Evolutionary conservation across 2,329 filamentous ascomycete genomes (phyloP).

Genomic region (Calonectria pseudoturangicola): DNA sequence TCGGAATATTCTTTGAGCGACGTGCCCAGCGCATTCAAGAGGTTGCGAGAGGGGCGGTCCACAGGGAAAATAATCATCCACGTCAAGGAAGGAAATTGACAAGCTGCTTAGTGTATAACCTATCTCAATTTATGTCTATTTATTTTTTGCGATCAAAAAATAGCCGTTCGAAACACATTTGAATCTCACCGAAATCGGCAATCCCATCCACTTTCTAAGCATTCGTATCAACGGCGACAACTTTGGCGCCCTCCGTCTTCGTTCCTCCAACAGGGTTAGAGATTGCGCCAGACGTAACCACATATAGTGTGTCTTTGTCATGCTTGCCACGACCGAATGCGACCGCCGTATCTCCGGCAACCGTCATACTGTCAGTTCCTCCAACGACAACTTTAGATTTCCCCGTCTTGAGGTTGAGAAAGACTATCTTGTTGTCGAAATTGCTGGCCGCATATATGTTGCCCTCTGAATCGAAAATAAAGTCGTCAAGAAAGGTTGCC

Average conservation of each 20-base stretch:
- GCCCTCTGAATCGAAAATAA: constrained; percentile 43
- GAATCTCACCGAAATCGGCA: background rate
- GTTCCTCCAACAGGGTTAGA: constrained; percentile 43
- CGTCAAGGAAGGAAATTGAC: background rate
- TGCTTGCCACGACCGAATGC: constrained; percentile 44
- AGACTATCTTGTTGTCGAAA: constrained; percentile 48
- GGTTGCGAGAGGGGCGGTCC: constrained; percentile 20
- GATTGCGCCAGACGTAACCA: constrained; percentile 42
- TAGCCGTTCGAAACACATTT: background rate
- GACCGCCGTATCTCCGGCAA: constrained; percentile 49
- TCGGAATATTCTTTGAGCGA: constrained; percentile 22
- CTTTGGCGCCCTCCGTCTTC: constrained; percentile 47
- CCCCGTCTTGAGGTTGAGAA: constrained; percentile 39
- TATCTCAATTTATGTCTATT: background rate
- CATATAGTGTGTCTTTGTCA: constrained; percentile 43
- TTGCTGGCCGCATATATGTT: constrained; percentile 50
- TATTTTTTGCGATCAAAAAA: background rate
- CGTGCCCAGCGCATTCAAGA: constrained; percentile 25
- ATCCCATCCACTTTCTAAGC: background rate
- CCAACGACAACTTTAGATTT: constrained; percentile 45
- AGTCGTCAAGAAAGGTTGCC: constrained; percentile 49
- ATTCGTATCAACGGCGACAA: constrained; percentile 43
- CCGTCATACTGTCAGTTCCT: constrained; percentile 37
- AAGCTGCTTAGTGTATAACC: no score
- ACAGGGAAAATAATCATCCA: constrained; percentile 36